Conservation (phyloP, 2,329 filamentous ascomycete species). For the Plenodomus tracheiphilus region DNA sequence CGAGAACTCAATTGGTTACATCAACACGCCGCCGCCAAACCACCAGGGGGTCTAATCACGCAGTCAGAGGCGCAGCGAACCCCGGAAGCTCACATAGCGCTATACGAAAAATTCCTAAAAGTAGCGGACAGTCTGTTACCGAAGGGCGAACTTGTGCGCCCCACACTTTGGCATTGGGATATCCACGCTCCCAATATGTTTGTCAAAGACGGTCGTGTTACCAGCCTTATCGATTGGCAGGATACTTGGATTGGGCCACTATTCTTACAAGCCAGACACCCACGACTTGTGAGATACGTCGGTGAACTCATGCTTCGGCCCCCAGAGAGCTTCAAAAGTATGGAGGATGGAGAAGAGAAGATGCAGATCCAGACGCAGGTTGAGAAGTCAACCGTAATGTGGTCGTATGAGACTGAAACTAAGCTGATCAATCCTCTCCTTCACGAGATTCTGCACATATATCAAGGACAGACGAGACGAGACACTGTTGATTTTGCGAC, state of each 20-base stretch:
- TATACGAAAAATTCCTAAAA: constrained; percentile 41
- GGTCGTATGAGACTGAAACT: constrained; percentile 35
- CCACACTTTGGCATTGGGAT: constrained; percentile 48
- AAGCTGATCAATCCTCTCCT: constrained; percentile 30
- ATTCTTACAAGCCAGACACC: constrained; percentile 27
- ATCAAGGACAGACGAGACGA: constrained; percentile 26
- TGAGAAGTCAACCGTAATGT: constrained; percentile 29
- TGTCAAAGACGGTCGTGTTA: constrained; percentile 40
- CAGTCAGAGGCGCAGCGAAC: constrained; percentile 10
- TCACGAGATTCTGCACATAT: constrained; percentile 25
- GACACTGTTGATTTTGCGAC: constrained; percentile 35
- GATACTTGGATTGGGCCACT: constrained; percentile 33
- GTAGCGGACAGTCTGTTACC: constrained; percentile 36
- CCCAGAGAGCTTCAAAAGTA: constrained; percentile 23
- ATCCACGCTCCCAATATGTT: constrained; percentile 47
- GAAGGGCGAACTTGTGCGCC: constrained; percentile 16
- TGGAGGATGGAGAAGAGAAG: constrained; percentile 34
- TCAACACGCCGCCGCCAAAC: constrained; percentile 22
- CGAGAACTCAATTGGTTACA: constrained; percentile 44
- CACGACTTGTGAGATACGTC: constrained; percentile 34
- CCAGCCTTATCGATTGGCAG: constrained; percentile 51
- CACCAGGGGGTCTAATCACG: constrained; percentile 22
- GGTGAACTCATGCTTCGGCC: constrained; percentile 31
- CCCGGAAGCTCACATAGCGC: constrained; percentile 35
- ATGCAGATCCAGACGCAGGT: constrained; percentile 25